Evolutionary conservation across 2,329 filamentous ascomycete genomes (phyloP), one percentile per base, ranked within the genome.

Genomic region (Hypoxylon sp.): DNA sequence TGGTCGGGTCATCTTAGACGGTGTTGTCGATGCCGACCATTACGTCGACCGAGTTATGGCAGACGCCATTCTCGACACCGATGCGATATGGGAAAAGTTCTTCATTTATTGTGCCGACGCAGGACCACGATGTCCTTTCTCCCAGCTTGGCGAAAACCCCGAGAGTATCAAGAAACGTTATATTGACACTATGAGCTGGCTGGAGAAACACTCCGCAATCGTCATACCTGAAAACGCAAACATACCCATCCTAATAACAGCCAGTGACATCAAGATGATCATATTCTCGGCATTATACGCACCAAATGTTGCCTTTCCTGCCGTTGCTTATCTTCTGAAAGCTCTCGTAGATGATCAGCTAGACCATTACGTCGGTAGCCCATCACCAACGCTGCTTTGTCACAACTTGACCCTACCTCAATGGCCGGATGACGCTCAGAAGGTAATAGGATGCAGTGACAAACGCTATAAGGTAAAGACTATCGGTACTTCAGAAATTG

Each of bases 21-120:
- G 76, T 70, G 80, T 74, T 5, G 74, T 80, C 8, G 74, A 80
- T n/a, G 76, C 76, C n/a, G 76, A 79, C 51, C 81, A 84, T 54
- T 85, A 85, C 65, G 81, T 82, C 55, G 75, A 73, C 22, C 81
- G 80, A 2, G 76, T 76, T 26, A 83, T 80, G 80, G 77, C 71
- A 4, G 79, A 79, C 11, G 81, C 80, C 39, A 72, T 84, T 8
- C 70, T 77, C 46, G 83, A 87, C 65, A 79, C 83, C 35, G 85
- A 88, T 61, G 76, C 82, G 54, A 79, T 83, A 14, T 80, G 84
- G 63, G 77, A 78, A 2, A 78, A 72, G 39, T 86, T 88, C 72
- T 86, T 83, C 67, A 73, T 78, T 50, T 81, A 80, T 46, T 89
- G 87, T 72, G 82, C 80, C 59, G 78, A 81, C 19, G 84, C 82